Conservation (phyloP, 257 asterid species). For the Ilex asprella region DNA sequence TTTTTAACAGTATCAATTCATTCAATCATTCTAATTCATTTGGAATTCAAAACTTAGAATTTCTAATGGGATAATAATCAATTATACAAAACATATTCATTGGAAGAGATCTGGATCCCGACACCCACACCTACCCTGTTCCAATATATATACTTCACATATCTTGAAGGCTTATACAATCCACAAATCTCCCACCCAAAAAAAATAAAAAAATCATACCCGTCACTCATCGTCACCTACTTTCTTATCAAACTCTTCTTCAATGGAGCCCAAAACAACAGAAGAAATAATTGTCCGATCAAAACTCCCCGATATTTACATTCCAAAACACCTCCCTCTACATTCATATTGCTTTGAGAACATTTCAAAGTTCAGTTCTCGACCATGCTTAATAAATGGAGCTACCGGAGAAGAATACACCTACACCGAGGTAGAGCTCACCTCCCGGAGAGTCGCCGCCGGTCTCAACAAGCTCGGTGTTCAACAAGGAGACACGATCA, state of each 20-base stretch:
- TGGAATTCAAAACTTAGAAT: too few species aligned
- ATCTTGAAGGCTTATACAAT: neutral
- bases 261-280: conserved; percentile 34
- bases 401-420: conserved; percentile 45
- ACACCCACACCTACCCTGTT: neutral
- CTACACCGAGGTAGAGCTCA: conserved; percentile 55
- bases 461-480: conserved; percentile 62
- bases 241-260: neutral
- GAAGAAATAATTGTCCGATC: conserved; percentile 64
- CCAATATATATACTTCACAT: neutral
- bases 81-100: too few species aligned
- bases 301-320: conserved; percentile 66
- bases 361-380: conserved; percentile 24
- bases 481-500: conserved; percentile 59
- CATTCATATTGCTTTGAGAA: conserved; percentile 82
- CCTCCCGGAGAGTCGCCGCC: conserved; percentile 38
- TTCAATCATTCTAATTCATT: too few species aligned
- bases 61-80: too few species aligned
- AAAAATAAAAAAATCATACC: too few species aligned
- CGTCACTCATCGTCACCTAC: neutral
- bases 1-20: too few species aligned
- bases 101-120: too few species aligned
- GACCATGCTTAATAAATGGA: conserved; percentile 71
- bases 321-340: conserved; percentile 61
- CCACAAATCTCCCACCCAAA: too few species aligned